Evolutionary conservation across 306 rosid genomes (phyloP).

Genomic region (Leucaena leucocephala): DNA sequence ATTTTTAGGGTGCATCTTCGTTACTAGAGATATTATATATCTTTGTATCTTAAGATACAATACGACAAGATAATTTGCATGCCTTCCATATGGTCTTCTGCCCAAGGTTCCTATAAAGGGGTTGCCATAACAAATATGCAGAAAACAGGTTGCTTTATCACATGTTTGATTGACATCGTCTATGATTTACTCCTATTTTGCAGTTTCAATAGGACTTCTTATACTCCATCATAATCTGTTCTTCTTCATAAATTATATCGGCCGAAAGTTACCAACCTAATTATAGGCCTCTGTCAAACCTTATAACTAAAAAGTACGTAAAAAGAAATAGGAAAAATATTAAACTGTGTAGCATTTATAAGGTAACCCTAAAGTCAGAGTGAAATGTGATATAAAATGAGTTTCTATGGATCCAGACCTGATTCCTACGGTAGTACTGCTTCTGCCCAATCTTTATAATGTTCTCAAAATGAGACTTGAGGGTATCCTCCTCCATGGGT

Average conservation of each 20-base stretch:
- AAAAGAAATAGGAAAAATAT: background rate
- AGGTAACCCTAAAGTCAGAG: background rate
- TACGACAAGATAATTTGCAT: background rate
- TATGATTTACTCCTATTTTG: background rate
- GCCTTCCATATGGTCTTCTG: background rate
- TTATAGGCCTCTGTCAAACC: background rate
- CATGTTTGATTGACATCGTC: background rate
- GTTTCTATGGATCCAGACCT: slow-evolving; percentile 56
- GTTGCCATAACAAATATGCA: background rate
- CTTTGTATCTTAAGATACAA: background rate
- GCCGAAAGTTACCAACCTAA: background rate
- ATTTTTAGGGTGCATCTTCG: background rate
- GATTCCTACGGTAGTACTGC: slow-evolving; percentile 70
- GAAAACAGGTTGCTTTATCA: background rate
- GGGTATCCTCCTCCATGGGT: slow-evolving; percentile 96
- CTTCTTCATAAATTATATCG: background rate
- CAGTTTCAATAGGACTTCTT: background rate
- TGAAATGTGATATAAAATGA: slow-evolving; percentile 28
- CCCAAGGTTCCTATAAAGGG: background rate
- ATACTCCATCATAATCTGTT: background rate
- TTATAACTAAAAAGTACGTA: background rate
- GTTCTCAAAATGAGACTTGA: slow-evolving; percentile 92
- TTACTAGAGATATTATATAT: background rate
- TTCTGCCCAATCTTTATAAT: slow-evolving; percentile 91
- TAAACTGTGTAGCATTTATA: background rate